A percentile compares a stretch with the other conserved stretches of the same genome.
Evolutionary conservation across 805 yeast species (phyloP).

Genomic region (Metschnikowia borealis): DNA sequence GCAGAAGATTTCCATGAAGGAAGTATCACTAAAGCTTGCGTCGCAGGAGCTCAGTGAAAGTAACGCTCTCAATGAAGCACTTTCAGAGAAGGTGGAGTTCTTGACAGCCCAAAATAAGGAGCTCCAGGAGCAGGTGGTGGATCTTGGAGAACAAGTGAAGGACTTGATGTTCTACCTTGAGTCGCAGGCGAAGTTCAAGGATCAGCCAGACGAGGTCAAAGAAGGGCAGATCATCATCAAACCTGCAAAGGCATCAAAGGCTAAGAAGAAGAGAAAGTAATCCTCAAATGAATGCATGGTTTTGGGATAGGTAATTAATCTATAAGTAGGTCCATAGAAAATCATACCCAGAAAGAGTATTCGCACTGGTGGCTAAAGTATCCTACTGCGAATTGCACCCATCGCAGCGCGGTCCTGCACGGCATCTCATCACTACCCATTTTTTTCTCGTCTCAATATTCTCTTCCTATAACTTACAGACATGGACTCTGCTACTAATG

Average conservation of each 20-base stretch:
- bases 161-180: conserved; percentile 82
- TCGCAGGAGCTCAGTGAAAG: conserved; percentile 31
- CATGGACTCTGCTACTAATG: conserved; percentile 17
- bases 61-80: conserved; percentile 35
- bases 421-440: conserved; percentile 2
- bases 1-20: conserved; percentile 27
- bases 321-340: too few relatives aligned
- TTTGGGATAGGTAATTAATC: background rate
- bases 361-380: background rate
- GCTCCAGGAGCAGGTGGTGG: conserved; percentile 41
- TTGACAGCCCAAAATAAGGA: conserved; percentile 24
- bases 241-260: conserved; percentile 15
- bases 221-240: conserved; percentile 62
- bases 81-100: conserved; percentile 36
- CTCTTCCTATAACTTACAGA: conserved; percentile 3
- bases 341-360: background rate
- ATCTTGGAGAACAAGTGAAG: conserved; percentile 57
- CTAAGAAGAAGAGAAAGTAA: conserved; percentile 8
- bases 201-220: conserved; percentile 65
- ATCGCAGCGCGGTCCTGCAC: conserved; percentile 5
- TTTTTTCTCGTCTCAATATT: conserved; percentile 2
- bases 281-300: background rate
- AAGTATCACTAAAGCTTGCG: conserved; percentile 26
- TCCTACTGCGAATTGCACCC: background rate
- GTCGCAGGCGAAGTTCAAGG: conserved; percentile 65